Conservation (phyloP, 2,329 filamentous ascomycete species). For the Aureobasidium sp. region DNA sequence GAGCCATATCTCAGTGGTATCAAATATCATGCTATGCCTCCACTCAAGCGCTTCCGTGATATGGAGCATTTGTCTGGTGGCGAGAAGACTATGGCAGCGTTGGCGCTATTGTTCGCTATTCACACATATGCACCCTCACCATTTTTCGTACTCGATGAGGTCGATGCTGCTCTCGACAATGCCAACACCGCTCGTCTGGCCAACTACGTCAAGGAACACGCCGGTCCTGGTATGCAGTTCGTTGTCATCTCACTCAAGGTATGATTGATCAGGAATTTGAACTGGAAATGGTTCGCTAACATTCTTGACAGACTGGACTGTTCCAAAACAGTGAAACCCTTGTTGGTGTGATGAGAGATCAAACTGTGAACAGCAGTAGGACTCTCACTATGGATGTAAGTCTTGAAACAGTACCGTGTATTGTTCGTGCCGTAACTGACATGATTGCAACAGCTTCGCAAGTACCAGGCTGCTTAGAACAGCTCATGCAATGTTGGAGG, state of each 20-base stretch:
- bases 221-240: conserved; percentile 96
- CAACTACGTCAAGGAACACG: conserved; percentile 90
- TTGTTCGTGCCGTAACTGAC: neutral
- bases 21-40: conserved; percentile 98
- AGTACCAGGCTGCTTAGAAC: conserved; percentile 22
- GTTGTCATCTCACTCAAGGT: conserved; percentile 90
- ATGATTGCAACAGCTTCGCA: conserved; percentile 22
- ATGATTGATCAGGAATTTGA: neutral
- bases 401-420: conserved; percentile 16
- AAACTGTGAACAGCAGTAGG: conserved; percentile 84
- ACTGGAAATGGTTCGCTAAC: neutral
- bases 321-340: conserved; percentile 96
- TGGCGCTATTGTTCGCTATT: conserved; percentile 93
- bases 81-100: conserved; percentile 96
- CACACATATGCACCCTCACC: conserved; percentile 93
- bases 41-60: conserved; percentile 94
- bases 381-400: conserved; percentile 93
- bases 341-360: conserved; percentile 92
- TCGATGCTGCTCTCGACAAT: conserved; percentile 96
- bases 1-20: conserved; percentile 93
- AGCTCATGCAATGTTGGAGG: neutral
- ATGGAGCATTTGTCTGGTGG: conserved; percentile 98
- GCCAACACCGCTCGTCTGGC: conserved; percentile 95
- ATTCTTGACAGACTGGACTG: conserved; percentile 53
- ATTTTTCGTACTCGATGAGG: conserved; percentile 97